Evolutionary conservation across 1,139 yeast genomes (phyloP), one percentile per base, ranked within the genome.

Genomic region (Zhuliangozyma blackwelliae): DNA sequence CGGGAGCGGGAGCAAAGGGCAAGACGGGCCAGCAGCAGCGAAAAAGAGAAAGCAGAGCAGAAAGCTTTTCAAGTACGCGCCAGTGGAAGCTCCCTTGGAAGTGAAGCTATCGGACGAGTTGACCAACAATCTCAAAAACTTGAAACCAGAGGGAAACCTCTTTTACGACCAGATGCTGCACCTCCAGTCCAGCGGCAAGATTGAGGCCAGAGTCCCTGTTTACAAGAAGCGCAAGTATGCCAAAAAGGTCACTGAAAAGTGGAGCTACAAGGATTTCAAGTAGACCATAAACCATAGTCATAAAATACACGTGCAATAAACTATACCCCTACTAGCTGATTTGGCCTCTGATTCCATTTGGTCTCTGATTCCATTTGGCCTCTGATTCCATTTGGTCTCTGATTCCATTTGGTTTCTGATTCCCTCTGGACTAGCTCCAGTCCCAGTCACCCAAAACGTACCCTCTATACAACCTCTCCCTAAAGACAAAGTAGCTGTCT

Each of bases 101-200:
- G 83, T 92, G 30, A 92, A 92, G 61, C 74, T 94, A 38, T 79
- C 95, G 12, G 92, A 88, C 54, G 98, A 92, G 61, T 72, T 94
- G 46, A 79, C 85, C 25, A 94, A 86, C 49, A 86, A 95, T 23
- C 69, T 94, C 54, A 77, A 96, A 58, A 77, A 82, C 47, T 68
- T 92, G 54, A 85, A 77, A 56, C 95, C 97, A 0, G 98, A 94
- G 65, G 98, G 98, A 19, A 87, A 84, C 54, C 65, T 88, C 41
- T 69, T 88, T 35, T 80, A 83, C 49, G 97, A 90, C 54, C 81
- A 88, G 45, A 82, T 92, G 80, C 72, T 82, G 57, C 77, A 76
- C 40, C 61, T 92, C 47, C 97, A 92, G 64, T 76, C 86, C 43
- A 72, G 81, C 33, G 99, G 98, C 48, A 76, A 83, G 55, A 72